Percentiles rank a stretch among this genome's conserved stretches.
Conservation (phyloP, 2,329 filamentous ascomycete species). For the Aureobasidium sp. region DNA sequence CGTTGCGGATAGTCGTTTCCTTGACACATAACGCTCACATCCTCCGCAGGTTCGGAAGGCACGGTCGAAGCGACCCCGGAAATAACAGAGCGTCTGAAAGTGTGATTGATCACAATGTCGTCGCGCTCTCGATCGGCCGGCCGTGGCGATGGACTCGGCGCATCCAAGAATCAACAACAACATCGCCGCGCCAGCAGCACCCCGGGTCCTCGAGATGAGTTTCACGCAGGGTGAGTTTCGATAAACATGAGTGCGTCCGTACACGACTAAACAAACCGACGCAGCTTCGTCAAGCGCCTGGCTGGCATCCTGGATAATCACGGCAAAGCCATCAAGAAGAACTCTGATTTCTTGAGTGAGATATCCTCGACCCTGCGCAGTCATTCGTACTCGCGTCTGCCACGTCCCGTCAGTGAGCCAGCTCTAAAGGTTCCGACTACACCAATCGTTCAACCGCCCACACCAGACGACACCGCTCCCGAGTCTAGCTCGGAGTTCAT, state of each 20-base stretch:
- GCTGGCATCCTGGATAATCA: not conserved
- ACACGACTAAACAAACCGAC: not conserved
- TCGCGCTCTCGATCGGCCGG: not conserved
- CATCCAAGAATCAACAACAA: not conserved
- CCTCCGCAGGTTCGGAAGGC: conserved; percentile 8
- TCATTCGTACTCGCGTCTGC: conserved; percentile 1
- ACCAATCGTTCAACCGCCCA: not conserved
- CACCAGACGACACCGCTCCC: not conserved
- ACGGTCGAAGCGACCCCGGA: not conserved
- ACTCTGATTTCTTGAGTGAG: not conserved
- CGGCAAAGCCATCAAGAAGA: conserved; percentile 3
- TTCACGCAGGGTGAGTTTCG: not conserved
- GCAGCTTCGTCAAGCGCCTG: conserved; percentile 7
- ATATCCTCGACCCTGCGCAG: not conserved
- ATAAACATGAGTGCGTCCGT: not conserved
- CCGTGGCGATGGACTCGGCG: conserved; percentile 1
- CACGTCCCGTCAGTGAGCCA: conserved; percentile 3
- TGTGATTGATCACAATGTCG: not conserved
- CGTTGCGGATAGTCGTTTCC: conserved; percentile 10
- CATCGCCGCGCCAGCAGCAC: conserved; percentile 9
- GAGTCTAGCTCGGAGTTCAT: not conserved
- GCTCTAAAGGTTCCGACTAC: not conserved
- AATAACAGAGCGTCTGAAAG: not conserved
- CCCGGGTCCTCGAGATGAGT: not conserved
- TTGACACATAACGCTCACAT: conserved; percentile 8